phyloP scores from a whole-genome alignment of 169 alveolate genomes.

The Eimeria acervulina region DNA sequence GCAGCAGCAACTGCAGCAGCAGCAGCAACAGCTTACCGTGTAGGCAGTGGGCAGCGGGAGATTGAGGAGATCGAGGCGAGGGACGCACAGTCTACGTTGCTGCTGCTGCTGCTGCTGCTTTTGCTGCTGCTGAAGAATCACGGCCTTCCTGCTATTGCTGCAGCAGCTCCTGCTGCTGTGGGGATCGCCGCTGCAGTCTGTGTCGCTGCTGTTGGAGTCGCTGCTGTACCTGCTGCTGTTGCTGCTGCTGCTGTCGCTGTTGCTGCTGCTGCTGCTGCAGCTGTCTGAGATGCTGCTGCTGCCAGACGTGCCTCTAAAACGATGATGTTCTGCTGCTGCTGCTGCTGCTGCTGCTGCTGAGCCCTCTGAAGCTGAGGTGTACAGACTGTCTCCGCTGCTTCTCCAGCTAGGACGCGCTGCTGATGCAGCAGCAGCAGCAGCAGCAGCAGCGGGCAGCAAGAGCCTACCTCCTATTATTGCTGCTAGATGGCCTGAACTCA shows the following conservation, averaged over 20 bases:
- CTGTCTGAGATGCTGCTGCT: conserved; percentile 36
- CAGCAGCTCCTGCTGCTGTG: conserved; percentile 19
- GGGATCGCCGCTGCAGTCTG: neutral
- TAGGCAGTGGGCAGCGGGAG: conserved; percentile 54
- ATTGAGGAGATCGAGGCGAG: neutral
- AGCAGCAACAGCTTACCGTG: conserved; percentile 22
- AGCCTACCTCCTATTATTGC: neutral
- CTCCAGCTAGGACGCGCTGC: neutral
- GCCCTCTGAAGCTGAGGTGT: neutral
- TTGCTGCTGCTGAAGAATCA: too few relatives aligned
- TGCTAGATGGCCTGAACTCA: neutral
- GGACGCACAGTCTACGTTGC: neutral
- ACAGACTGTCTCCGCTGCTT: neutral
- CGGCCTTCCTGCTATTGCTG: conserved; percentile 27
- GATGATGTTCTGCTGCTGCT: conserved; percentile 18
- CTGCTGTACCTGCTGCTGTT: neutral
- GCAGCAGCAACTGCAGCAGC: conserved; percentile 39
- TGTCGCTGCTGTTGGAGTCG: neutral
- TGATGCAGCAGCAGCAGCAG: neutral
- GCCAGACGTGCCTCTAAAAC: neutral
- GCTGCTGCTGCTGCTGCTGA: conserved; percentile 50
- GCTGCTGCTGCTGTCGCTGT: neutral
- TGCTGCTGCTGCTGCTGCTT: conserved; percentile 44
- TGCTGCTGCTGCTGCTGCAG: conserved; percentile 22
- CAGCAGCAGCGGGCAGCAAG: conserved; percentile 58